These are phyloP conservation scores for Citrus inodora DNA, from an alignment of 345 rosid species.

Conservation along the genomic window DNA sequence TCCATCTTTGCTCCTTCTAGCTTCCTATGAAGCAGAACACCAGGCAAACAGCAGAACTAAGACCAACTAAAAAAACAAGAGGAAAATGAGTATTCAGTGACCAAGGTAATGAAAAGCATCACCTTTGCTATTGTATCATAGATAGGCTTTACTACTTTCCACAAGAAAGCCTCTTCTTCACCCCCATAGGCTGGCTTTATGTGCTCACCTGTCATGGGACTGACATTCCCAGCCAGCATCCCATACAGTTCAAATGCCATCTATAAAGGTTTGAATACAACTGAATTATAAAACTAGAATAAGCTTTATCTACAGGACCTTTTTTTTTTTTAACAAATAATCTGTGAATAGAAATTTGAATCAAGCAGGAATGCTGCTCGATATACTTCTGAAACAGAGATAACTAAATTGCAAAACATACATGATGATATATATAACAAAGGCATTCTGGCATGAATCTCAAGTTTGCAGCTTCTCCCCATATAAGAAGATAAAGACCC, in stretches of 20 bases:
- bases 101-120: constrained; percentile 4
- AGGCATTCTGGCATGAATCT: constrained; percentile 99
- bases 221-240: constrained; percentile 66
- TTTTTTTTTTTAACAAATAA: background rate
- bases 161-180: constrained; percentile 58
- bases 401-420: constrained; percentile 33
- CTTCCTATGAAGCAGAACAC: constrained; percentile 46
- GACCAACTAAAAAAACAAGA: background rate
- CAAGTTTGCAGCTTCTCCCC: constrained; percentile 99
- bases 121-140: constrained; percentile 55
- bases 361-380: background rate
- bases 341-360: background rate
- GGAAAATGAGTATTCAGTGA: background rate
- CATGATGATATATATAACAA: constrained; percentile 98
- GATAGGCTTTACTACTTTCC: constrained; percentile 66
- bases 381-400: background rate
- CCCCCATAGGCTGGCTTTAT: constrained; percentile 69
- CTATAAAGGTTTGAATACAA: constrained; percentile 11
- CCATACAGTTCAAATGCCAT: constrained; percentile 50
- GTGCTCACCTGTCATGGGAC: constrained; percentile 61
- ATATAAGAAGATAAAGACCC: constrained; percentile 93
- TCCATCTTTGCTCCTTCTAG: constrained; percentile 55
- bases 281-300: background rate
- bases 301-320: background rate
- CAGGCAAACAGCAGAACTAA: background rate